Evolutionary conservation across 805 yeast species (phyloP), one percentile per base, ranked within the genome.

Genomic region (Cyberlindnera mrakii): DNA sequence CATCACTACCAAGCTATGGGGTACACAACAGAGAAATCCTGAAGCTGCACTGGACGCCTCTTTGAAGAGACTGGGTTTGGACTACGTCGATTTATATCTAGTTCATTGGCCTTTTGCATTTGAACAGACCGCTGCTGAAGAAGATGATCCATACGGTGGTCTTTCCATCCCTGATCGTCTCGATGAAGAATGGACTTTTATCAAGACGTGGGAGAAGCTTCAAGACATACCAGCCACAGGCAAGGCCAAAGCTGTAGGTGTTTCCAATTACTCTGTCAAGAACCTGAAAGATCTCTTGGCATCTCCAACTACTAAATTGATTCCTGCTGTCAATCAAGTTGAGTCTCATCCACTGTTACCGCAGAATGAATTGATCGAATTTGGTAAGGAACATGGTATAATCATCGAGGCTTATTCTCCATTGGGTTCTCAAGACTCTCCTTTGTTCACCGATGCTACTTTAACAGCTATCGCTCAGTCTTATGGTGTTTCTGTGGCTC

Each of bases 81-180:
- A 82, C 39, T 86, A 86, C 55, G 82, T 86, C 41, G 96, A 86
- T 58, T 66, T 86, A 48, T 79, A 80, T 58, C 70, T 87, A 59
- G 72, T 86, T 59, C 95, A 86, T 64, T 86, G 91, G 91, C 95
- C 95, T 6, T 72, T 74, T 35, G 66, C 81, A 9, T 60, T 74
- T 46, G 72, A 58, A 35, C 43, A 16, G 25, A 30, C 25, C 2
- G 33, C 35, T 62, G 59, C n/a, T 64, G 41, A 33, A 16, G 41
- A 36, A 25, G 20, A 15, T 17, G 19, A 39, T 25, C 41, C 41
- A 19, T 34, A 18, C 25, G 48, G 37, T 80, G 78, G 77, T 75
- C 53, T 65, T 34, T 67, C 82, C 50, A n/a, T 16, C 8, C 30
- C 33, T 6, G 36, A 33, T 40, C 81, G 82, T 61, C 91, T 42